These are phyloP conservation scores for Podospora sp. DNA, from an alignment of 495 filamentous ascomycete genomes.

Conservation along the genomic window DNA sequence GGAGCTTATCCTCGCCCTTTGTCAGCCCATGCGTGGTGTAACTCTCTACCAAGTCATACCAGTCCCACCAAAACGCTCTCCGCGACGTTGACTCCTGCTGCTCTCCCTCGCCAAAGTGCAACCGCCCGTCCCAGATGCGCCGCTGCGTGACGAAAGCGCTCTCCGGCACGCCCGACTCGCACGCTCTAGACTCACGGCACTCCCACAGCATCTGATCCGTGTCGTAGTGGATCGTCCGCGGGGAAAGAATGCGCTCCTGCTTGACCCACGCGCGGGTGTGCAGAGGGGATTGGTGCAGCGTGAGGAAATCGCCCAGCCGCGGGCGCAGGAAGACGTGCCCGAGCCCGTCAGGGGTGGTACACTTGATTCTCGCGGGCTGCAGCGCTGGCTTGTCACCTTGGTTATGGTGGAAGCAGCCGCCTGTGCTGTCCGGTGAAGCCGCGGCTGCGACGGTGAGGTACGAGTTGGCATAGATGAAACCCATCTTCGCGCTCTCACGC, in stretches of 20 bases:
- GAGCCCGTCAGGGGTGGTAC: background rate
- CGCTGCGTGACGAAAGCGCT: background rate
- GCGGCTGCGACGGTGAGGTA: conserved; percentile 12
- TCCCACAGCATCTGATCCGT: conserved; percentile 13
- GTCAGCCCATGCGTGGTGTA: conserved; percentile 9
- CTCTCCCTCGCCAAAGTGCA: background rate
- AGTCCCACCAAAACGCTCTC: conserved; percentile 10
- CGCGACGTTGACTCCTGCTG: background rate
- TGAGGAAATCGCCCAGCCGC: conserved; percentile 1
- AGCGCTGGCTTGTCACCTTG: background rate
- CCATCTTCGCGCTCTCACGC: conserved; percentile 12
- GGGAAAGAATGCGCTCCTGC: conserved; percentile 10
- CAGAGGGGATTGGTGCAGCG: background rate
- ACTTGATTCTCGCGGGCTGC: background rate
- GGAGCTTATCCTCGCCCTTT: conserved; percentile 13
- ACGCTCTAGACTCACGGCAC: background rate
- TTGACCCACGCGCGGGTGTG: conserved; percentile 7
- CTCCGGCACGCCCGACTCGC: conserved; percentile 12
- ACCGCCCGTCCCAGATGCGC: conserved; percentile 2
- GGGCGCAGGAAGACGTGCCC: background rate
- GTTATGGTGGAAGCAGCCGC: conserved; percentile 1
- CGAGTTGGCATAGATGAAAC: conserved; percentile 16
- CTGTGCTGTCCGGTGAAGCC: background rate
- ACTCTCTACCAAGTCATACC: conserved; percentile 10
- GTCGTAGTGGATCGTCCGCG: conserved; percentile 10